Conservation (phyloP, 148 eudicot species). For the Chenopodium album region DNA sequence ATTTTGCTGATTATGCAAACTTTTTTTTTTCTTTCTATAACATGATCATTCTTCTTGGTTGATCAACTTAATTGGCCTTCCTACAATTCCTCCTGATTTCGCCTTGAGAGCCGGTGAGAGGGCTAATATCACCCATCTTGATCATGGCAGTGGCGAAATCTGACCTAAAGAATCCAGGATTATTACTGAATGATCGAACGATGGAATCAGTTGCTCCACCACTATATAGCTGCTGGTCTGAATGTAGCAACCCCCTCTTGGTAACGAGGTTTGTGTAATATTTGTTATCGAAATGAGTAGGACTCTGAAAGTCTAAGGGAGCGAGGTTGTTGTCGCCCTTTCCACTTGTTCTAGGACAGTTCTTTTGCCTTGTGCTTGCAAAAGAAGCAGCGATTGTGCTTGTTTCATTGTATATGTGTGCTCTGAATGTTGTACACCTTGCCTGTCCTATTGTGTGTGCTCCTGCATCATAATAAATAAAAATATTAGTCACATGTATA, state of each 20-base stretch:
- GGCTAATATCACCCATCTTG: slow-evolving; percentile 56
- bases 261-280: slow-evolving; percentile 29
- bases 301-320: slow-evolving; percentile 24
- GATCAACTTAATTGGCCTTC: slow-evolving; percentile 36
- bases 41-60: background rate
- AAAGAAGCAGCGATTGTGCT: slow-evolving; percentile 38
- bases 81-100: slow-evolving; percentile 63
- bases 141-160: slow-evolving; percentile 54
- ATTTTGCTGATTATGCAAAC: background rate
- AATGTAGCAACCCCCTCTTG: slow-evolving; percentile 37
- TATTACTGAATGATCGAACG: slow-evolving; percentile 27
- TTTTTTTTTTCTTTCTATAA: background rate
- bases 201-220: slow-evolving; percentile 20
- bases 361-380: slow-evolving; percentile 34
- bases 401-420: slow-evolving; percentile 53
- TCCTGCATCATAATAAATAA: slow-evolving; percentile 26
- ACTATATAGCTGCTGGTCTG: slow-evolving; percentile 31
- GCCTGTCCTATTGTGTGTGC: slow-evolving; percentile 71
- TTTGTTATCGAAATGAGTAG: slow-evolving; percentile 38
- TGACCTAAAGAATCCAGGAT: slow-evolving; percentile 30
- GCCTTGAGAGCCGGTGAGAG: slow-evolving; percentile 55
- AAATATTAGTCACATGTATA: background rate
- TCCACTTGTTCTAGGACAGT: slow-evolving; percentile 43
- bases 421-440: slow-evolving; percentile 48
- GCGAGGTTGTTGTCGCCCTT: slow-evolving; percentile 39